Conservation (phyloP, 495 filamentous ascomycete genomes). For the Aspergillus bertholletiae region DNA sequence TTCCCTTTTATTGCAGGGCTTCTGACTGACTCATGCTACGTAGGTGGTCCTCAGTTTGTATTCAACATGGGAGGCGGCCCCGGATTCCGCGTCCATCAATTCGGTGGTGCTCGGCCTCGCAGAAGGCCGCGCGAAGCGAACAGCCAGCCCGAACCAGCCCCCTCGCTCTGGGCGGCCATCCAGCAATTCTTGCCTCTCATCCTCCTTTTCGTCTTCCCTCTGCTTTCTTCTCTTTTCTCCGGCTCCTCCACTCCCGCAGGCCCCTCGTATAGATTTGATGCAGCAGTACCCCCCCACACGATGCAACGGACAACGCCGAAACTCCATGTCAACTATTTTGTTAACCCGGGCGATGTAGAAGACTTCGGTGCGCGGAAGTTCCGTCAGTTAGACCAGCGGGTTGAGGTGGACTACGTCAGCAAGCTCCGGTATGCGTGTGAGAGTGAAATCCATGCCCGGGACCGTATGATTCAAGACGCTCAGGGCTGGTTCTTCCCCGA, state of each 20-base stretch:
- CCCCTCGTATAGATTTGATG: constrained; percentile 70
- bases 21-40: constrained; percentile 41
- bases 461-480: constrained; percentile 70
- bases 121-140: constrained; percentile 67
- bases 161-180: constrained; percentile 43
- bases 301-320: constrained; percentile 65
- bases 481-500: constrained; percentile 88
- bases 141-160: constrained; percentile 44
- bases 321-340: constrained; percentile 74
- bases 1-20: constrained; percentile 1
- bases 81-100: constrained; percentile 81
- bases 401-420: constrained; percentile 68
- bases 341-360: constrained; percentile 74
- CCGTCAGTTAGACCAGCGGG: constrained; percentile 67
- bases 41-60: constrained; percentile 78
- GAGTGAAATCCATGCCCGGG: constrained; percentile 57
- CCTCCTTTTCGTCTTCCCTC: constrained; percentile 82
- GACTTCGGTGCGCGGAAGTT: constrained; percentile 65
- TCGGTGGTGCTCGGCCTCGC: constrained; percentile 66
- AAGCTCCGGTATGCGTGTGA: constrained; percentile 68
- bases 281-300: constrained; percentile 64
- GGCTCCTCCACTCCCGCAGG: constrained; percentile 53
- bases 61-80: constrained; percentile 88
- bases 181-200: constrained; percentile 78
- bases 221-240: constrained; percentile 77